Percentiles rank a stretch among this genome's conserved stretches.
Evolutionary conservation across 2,329 filamentous ascomycete species (phyloP).

Genomic region (Fusarium circinatum): DNA sequence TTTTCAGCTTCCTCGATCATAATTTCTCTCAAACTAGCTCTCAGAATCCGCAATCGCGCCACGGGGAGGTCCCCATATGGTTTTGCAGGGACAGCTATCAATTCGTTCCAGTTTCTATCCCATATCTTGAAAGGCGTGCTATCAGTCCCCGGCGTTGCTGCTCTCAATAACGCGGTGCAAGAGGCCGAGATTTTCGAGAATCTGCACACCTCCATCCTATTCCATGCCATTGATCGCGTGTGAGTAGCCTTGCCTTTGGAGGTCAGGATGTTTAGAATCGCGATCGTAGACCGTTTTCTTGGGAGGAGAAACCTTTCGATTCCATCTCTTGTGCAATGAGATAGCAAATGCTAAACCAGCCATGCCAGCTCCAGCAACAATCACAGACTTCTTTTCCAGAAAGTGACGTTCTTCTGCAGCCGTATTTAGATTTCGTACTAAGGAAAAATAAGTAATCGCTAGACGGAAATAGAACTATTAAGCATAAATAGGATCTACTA

Average conservation of each 20-base stretch:
- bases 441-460: fast-evolving
- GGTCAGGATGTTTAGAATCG: background rate
- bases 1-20: background rate
- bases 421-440: background rate
- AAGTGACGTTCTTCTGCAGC: background rate
- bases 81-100: background rate
- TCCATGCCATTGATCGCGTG: background rate
- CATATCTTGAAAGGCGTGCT: background rate
- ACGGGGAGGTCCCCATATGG: background rate
- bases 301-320: fast-evolving
- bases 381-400: background rate
- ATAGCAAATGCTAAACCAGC: background rate
- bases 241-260: background rate
- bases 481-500: background rate
- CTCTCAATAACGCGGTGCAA: background rate
- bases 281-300: background rate
- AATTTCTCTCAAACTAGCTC: background rate
- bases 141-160: background rate
- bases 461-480: background rate
- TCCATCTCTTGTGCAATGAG: background rate
- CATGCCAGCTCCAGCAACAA: background rate
- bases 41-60: background rate
- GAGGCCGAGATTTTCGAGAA: background rate
- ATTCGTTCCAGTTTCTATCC: background rate
- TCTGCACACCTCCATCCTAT: background rate